Percentiles rank a stretch among this genome's conserved stretches.
phyloP scores from a whole-genome alignment of 2,329 filamentous ascomycete genomes.

The Magnaporthales sp. region DNA sequence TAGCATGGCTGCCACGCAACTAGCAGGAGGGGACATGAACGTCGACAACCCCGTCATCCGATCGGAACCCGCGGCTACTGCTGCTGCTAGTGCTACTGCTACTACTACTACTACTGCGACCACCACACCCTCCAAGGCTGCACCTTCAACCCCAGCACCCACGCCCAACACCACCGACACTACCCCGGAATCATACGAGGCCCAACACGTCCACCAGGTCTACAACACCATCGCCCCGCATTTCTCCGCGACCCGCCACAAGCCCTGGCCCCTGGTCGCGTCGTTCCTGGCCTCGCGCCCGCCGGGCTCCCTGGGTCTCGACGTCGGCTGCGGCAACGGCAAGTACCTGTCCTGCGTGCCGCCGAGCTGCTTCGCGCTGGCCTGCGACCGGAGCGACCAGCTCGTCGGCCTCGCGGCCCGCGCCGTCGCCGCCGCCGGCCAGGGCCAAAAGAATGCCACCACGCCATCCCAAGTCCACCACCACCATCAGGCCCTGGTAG shows the following conservation, averaged over 20 bases:
- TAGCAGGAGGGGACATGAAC: background rate
- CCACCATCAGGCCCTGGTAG: constrained; percentile 52
- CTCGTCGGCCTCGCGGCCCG: constrained; percentile 81
- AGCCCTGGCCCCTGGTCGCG: constrained; percentile 89
- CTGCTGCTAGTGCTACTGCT: background rate
- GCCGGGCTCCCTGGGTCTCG: constrained; percentile 71
- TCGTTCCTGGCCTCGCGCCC: constrained; percentile 60
- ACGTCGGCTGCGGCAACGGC: constrained; percentile 93
- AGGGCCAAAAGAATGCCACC: constrained; percentile 15
- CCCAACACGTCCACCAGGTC: constrained; percentile 79
- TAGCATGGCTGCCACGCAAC: background rate
- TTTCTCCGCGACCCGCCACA: constrained; percentile 71
- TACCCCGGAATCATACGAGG: constrained; percentile 55
- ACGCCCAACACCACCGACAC: background rate
- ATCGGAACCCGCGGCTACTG: background rate
- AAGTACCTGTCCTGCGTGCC: constrained; percentile 59
- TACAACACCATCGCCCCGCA: constrained; percentile 83
- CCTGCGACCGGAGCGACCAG: constrained; percentile 55
- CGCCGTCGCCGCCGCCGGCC: constrained; percentile 55
- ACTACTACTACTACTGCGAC: background rate
- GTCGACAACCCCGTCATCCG: background rate
- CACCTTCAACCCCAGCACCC: background rate
- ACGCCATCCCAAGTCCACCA: constrained; percentile 18
- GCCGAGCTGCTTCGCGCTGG: background rate
- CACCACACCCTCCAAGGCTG: background rate